Percentiles rank a stretch among this genome's conserved stretches.
Evolutionary conservation across 2,329 filamentous ascomycete species (phyloP).

Genomic region (Septoria linicola): DNA sequence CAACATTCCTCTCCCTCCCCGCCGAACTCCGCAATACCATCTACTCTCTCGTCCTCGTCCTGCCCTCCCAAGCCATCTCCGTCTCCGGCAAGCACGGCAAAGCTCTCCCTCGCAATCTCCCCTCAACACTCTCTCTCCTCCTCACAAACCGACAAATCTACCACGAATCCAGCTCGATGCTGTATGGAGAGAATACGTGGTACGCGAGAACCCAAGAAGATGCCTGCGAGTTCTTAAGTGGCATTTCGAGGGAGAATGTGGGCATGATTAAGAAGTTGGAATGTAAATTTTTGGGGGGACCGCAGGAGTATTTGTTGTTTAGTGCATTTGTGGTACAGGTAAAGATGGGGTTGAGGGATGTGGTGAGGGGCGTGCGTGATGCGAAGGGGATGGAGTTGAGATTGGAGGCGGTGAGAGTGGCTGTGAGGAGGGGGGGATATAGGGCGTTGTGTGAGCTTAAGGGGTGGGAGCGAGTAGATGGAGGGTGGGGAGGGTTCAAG

Average conservation of each 20-base stretch:
- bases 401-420: too few relatives aligned
- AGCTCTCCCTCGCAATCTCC: constrained; percentile 3
- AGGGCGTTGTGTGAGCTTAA: too few relatives aligned
- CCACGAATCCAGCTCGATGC: neutral
- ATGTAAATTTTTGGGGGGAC: too few relatives aligned
- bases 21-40: neutral
- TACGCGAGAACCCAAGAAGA: neutral
- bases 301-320: too few relatives aligned
- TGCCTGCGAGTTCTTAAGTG: neutral
- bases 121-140: neutral
- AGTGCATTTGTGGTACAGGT: too few relatives aligned
- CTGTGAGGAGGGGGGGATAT: too few relatives aligned
- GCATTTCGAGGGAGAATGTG: neutral
- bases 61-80: neutral
- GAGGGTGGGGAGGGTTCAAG: too few relatives aligned
- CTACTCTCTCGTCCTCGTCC: neutral
- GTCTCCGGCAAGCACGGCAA: constrained; percentile 1
- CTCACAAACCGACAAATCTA: constrained; percentile 4
- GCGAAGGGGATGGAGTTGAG: too few relatives aligned
- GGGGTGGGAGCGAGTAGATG: too few relatives aligned
- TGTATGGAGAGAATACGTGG: constrained; percentile 5
- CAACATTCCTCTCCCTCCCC: neutral
- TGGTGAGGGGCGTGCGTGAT: too few relatives aligned
- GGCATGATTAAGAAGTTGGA: neutral
- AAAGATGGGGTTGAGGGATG: too few relatives aligned